Evolutionary conservation across 768 basidiomycete genomes (phyloP), one percentile per base, ranked within the genome.

Genomic region (Pisolithus sp.): DNA sequence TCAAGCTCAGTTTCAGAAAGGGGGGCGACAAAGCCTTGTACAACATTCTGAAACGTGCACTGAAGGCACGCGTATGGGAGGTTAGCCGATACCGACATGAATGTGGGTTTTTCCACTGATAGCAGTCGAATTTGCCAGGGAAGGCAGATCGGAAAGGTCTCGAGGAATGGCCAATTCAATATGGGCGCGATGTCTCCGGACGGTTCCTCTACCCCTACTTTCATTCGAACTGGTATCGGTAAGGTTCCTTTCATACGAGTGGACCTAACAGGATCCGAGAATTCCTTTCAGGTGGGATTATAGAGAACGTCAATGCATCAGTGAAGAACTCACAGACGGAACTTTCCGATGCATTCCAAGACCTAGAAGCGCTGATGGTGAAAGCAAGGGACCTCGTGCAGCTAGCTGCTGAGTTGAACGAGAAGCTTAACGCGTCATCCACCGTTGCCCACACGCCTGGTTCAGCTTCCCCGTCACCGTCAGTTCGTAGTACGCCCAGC

Each of bases 341-440:
- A 56, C 79, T 98, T 71, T 75, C 76, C 23, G 81, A 84, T 56
- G 89, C 93, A 0, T 74, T 97, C 30, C 75, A 82, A 57, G 96
- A 98, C 62, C 77, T 98, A 31, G 92, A 97, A 63, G 86, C 86
- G 0, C 70, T 98, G 43, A 93, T 89, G 87, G 74, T 85, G 45
- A 89, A 94, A 63, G 93, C 93, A 1, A 86, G 82, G 57, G 92
- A 94, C 58, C 95, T 98, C 84, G 93, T 94, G 51, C 80, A 80
- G 28, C 76, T 97, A 21, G 93, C 95, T 3, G 85, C 84, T 48
- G 86, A 94, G 36, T 78, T 98, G 55, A 93, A 91, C 61, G 82
- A 89, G 51, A 88, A 82, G 55, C 75, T 96, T 23, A 83, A 85
- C 7, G 77, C 78, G 0, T 63, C 71, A 9, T 63, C 71, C 7